A percentile compares a stretch with the other conserved stretches of the same genome.
These are phyloP conservation scores for Suhomyces prunicola DNA, from an alignment of 805 yeast species.

Conservation along the genomic window DNA sequence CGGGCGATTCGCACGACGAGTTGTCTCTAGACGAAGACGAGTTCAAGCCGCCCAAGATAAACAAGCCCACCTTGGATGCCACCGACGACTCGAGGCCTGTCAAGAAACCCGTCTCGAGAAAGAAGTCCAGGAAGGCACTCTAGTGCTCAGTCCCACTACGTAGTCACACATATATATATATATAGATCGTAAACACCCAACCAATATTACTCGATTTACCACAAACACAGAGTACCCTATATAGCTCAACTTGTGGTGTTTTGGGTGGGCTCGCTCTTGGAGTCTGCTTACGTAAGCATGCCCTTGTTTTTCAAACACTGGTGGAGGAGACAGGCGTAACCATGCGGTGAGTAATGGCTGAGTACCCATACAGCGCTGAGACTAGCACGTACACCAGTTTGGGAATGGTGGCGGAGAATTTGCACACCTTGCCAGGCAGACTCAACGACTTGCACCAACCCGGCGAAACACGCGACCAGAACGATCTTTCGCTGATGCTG, in stretches of 20 bases:
- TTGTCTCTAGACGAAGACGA: slow-evolving; percentile 19
- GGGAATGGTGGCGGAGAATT: neutral
- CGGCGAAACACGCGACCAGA: neutral
- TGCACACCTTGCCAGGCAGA: neutral
- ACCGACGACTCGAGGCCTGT: neutral
- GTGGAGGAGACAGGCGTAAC: no score
- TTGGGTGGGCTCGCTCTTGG: no score
- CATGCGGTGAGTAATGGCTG: no score
- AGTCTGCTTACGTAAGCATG: neutral
- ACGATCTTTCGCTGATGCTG: neutral
- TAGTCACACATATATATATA: no score
- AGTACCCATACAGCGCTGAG: neutral
- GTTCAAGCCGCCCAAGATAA: neutral
- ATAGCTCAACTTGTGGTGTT: no score
- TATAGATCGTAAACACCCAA: no score
- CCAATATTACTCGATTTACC: no score
- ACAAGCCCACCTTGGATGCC: neutral
- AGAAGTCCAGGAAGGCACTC: neutral
- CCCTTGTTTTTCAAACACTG: no score
- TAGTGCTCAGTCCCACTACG: no score
- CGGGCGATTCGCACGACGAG: slow-evolving; percentile 33
- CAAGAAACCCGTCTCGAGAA: neutral
- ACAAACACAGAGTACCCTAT: no score
- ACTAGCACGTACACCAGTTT: neutral
- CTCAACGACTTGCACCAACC: neutral